Base-by-base conservation (phyloP, 169 alveolate genomes). In the Eimeria nieschulzi region DNA sequence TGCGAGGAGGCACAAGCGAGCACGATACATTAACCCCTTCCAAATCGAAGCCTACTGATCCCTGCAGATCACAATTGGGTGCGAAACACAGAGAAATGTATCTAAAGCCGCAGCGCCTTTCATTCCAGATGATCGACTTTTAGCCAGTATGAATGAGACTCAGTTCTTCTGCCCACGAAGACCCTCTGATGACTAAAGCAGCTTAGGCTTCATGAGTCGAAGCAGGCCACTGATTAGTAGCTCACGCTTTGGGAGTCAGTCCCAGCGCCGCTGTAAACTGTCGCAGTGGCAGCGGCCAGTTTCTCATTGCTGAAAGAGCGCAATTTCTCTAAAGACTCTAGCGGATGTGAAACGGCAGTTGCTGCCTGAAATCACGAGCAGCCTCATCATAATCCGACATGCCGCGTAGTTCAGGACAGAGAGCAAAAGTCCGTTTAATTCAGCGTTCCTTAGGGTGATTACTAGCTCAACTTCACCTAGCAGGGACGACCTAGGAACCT, bases 1-100 rank as follows among this genome's bases (percentile, higher is more conserved):
- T 79, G 59, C 63, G 55, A 21, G 25, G 61, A 10, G 75, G 75
- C 8, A 25, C 70, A 55, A 78, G 71, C 19, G 75, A 55, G 75
- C 87, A 79, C 2, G 87, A 79, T 1, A 79, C 73, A 25, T 59
- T 53, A 51, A 56, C 87, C 39, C 55, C 75, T n/a, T 33, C 33
- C 59, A 79, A 39, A 54, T 79, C 75, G 59, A 79, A 59, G 25
- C 46, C 46, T n/a, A 26, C 59, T 9, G 3, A 19, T 6, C 12
- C 87, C 87, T 79, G 87, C 26, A 76, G 53, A 23, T 55, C 83
- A 72, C 59, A 72, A 72, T 46, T 72, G 19, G 80, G 46, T 13
- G 25, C 23, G 61, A 71, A 13, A 7, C 25, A 7, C 61, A 10
- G 10, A 71, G 23, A 71, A 56, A 25, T 13, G 46, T 21, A 17